phyloP scores from a whole-genome alignment of 768 basidiomycete genomes.

The Amanita polypyramis region DNA sequence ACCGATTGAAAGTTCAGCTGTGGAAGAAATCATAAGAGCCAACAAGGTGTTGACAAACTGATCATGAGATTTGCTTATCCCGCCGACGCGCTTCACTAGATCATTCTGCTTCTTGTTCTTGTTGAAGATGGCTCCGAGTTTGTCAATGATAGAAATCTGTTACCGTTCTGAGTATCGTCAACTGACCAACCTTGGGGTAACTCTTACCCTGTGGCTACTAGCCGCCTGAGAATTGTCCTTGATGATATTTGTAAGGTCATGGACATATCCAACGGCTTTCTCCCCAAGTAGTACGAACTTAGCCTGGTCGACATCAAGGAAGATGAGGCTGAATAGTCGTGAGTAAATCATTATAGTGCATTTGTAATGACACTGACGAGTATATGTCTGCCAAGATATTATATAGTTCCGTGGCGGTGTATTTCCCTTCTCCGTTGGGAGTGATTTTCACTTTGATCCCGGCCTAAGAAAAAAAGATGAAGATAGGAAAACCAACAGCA shows the following conservation, averaged over 20 bases:
- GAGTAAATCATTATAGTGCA: background rate
- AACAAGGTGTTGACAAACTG: constrained; percentile 60
- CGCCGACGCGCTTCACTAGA: constrained; percentile 46
- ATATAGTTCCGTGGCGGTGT: constrained; percentile 52
- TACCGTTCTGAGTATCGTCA: background rate
- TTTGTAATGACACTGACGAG: constrained; percentile 29
- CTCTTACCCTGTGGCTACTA: constrained; percentile 31
- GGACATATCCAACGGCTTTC: constrained; percentile 41
- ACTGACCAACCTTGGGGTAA: background rate
- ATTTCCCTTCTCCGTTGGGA: constrained; percentile 40
- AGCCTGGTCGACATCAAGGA: constrained; percentile 57
- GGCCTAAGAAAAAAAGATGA: constrained; percentile 32
- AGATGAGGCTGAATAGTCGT: constrained; percentile 47
- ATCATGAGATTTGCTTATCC: constrained; percentile 45
- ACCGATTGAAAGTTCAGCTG: constrained; percentile 66
- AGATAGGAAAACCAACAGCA: background rate
- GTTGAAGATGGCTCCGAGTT: constrained; percentile 40
- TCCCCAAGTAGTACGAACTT: constrained; percentile 45
- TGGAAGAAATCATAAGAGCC: constrained; percentile 57
- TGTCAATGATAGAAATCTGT: constrained; percentile 24
- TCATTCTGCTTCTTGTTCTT: constrained; percentile 39
- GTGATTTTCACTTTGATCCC: constrained; percentile 63
- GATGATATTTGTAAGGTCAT: constrained; percentile 46
- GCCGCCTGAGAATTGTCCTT: constrained; percentile 33
- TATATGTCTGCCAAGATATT: constrained; percentile 62